Base-by-base conservation (phyloP, 495 filamentous ascomycete genomes). In the Usnea hakonensis region DNA sequence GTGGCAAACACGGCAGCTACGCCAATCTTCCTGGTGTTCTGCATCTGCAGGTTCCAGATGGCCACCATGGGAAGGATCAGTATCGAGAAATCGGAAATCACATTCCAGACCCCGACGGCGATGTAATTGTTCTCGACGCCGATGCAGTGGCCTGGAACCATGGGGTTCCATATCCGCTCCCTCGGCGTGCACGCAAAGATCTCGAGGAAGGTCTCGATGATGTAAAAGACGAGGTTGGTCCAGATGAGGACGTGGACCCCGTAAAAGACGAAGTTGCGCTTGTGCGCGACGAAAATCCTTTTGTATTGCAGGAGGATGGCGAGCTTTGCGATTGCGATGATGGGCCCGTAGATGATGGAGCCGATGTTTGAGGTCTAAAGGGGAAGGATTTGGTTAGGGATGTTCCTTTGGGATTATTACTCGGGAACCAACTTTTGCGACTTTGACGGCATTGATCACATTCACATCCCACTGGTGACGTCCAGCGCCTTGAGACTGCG, bases 111-210 rank as follows among this genome's bases (percentile, higher is more conserved):
- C 30, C 30, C 46, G 35, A 23, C 36, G 8, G 46, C 58, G 40
- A 61, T 54, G 16, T 61, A 60, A 8, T 50, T 43, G 41, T 33
- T 50, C 41, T 52, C 46, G 5, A 61, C 30, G 26, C 37, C 32
- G 13, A 61, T n/a, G 28, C 58, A 61, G 23, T 61, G 37, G 30
- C 58, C 58, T 6, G 28, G 44, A 30, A 5, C 14, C 21, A 35
- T 7, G n/a, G 58, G 32, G 21, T 61, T 50, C 58, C 58, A 61
- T 30, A 61, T 61, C 58, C 54, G 53, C 26, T 33, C 30, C 7
- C 58, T 28, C 2, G 58, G 58, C 11, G 58, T 54, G 44, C 58
- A 61, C 10, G 37, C 44, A 32, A 61, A 61, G n/a, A 54, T 54
- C 19, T 32, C 30, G 2, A 61, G 14, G 17, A 61, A 61, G 16